Conservation (phyloP, 1,284 basidiomycete genomes). For the Rhodotorula sp. region DNA sequence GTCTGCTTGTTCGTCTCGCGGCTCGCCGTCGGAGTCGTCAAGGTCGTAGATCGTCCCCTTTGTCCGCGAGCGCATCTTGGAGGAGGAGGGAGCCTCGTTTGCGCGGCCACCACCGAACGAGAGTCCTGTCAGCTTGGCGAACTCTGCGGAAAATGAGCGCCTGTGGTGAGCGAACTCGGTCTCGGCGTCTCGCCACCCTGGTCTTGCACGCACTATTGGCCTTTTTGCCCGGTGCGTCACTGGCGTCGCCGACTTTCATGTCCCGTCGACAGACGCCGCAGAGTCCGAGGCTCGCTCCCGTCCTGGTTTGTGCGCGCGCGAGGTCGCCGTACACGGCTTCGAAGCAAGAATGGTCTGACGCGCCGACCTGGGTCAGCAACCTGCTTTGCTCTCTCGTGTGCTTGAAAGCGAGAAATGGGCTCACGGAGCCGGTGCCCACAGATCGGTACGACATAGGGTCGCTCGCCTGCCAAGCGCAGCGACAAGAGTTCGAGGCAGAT, state of each 20-base stretch:
- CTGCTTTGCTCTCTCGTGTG: background rate
- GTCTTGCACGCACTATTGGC: constrained; percentile 69
- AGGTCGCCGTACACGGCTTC: constrained; percentile 74
- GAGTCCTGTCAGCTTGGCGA: constrained; percentile 43
- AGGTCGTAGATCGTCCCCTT: constrained; percentile 26
- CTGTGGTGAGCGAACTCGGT: background rate
- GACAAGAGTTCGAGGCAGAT: constrained; percentile 86
- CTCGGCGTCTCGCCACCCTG: background rate
- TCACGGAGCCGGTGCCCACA: constrained; percentile 89
- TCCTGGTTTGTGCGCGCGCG: constrained; percentile 61
- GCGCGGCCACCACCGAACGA: background rate
- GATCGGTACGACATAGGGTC: constrained; percentile 91
- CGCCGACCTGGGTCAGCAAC: background rate
- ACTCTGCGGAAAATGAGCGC: constrained; percentile 33
- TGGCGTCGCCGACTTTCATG: constrained; percentile 79
- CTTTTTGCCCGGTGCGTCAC: constrained; percentile 65
- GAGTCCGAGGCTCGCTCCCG: constrained; percentile 67
- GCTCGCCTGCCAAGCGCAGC: constrained; percentile 75
- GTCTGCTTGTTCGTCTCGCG: constrained; percentile 41
- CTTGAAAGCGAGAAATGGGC: background rate
- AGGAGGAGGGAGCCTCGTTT: constrained; percentile 1
- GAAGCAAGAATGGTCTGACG: constrained; percentile 38
- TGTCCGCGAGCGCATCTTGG: constrained; percentile 41
- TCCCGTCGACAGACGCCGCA: constrained; percentile 94
- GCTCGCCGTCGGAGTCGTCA: background rate